Evolutionary conservation across 208 protist species (phyloP), one percentile per base, ranked within the genome.

Genomic region (Acanthamoeba triangularis): DNA sequence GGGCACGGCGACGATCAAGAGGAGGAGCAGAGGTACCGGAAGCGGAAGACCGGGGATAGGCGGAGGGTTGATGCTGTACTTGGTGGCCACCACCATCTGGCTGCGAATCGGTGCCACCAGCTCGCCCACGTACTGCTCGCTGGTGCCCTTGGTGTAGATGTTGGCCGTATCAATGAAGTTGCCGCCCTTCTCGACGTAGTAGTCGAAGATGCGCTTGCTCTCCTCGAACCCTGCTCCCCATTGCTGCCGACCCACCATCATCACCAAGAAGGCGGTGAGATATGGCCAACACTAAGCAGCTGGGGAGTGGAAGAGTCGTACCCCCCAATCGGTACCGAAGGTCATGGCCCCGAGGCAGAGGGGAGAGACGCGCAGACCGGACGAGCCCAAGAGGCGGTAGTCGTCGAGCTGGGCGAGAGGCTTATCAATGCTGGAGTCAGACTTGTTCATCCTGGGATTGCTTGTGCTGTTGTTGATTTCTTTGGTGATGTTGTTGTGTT

Each of bases 81-180:
- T 92, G 85, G 85, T 92, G 54, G 85, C 85, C 16, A 92, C 47
- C 63, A 92, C 85, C 47, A 92, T 49, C 35, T 65, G 47, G 85
- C 85, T 92, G 63, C 85, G 85, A 25, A 49, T 7, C 18, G 37
- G 85, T 0, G 23, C 56, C 14, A 92, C 63, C n/a, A 92, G 37
- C 54, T 92, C 47, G 13, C 85, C 85, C 13, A 92, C 47, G 56
- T 41, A 92, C 23, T 47, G 85, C 63, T 92, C 85, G 25, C 85
- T 92, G 4, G 37, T 61, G 3, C 85, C 85, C 0, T 72, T 41
- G 20, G 35, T 47, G 63, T 92, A 92, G 63, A 92, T 69, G 63
- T 92, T 92, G 85, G 85, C 85, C 69, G 69, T 78, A 61, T 28
- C 85, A 37, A 92, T 72, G 85, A 92, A 92, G 85, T 92, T 92